phyloP scores from a whole-genome alignment of 441 rosid genomes.

The Syzygium syzygioides region DNA sequence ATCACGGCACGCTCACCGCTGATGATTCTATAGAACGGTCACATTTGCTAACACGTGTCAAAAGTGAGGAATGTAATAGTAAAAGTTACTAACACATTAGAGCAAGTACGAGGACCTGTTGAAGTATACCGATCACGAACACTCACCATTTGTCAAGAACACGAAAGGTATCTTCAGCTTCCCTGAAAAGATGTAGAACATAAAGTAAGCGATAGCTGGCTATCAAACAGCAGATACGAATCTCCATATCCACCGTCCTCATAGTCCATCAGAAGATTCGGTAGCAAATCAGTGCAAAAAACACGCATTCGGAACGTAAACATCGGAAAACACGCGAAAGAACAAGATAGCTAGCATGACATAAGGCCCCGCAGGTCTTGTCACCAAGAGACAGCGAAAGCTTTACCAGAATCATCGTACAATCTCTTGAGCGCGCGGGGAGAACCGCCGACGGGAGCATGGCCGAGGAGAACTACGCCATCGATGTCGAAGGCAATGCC shows the following conservation, averaged over 20 bases:
- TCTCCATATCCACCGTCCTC: background rate
- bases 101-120: background rate
- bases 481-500: conserved; percentile 82
- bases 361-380: background rate
- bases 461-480: conserved; percentile 64
- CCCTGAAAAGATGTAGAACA: conserved; percentile 24
- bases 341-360: background rate
- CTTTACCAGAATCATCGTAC: conserved; percentile 40
- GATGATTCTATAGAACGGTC: background rate
- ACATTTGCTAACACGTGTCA: background rate
- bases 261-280: background rate
- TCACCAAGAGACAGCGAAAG: background rate
- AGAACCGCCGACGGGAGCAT: conserved; percentile 62
- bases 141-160: conserved; percentile 79
- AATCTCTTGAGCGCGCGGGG: conserved; percentile 47
- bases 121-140: background rate
- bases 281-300: background rate
- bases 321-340: background rate
- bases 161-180: conserved; percentile 56
- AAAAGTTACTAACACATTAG: background rate
- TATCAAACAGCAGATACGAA: background rate
- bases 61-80: background rate
- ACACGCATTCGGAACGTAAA: background rate
- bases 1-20: background rate
- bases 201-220: background rate